Percentiles rank a stretch among this genome's conserved stretches.
Conservation (phyloP, 2,329 filamentous ascomycete genomes). For the Phyllosticta citriasiana region DNA sequence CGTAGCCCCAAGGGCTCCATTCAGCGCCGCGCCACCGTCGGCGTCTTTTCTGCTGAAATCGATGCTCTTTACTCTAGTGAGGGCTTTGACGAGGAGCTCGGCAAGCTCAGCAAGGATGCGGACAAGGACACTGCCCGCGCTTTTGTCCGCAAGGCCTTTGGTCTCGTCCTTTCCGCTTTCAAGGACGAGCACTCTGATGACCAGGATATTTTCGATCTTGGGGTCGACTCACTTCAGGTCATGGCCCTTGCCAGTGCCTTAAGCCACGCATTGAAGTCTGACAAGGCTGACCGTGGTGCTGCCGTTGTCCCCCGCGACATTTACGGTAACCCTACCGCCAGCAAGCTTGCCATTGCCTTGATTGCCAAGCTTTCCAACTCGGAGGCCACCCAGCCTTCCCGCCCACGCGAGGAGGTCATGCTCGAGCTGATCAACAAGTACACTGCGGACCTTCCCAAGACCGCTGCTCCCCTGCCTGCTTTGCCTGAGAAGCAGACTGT, state of each 20-base stretch:
- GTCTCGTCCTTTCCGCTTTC: conserved; percentile 9
- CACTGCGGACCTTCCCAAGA: conserved; percentile 14
- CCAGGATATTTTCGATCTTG: conserved; percentile 24
- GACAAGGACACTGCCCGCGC: conserved; percentile 9
- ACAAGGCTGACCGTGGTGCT: conserved; percentile 10
- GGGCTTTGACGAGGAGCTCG: conserved; percentile 9
- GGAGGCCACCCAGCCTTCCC: not conserved
- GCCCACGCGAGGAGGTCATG: conserved; percentile 17
- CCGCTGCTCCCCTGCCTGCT: not conserved
- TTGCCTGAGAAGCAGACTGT: conserved; percentile 7
- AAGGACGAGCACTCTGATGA: conserved; percentile 13
- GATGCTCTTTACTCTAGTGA: conserved; percentile 32
- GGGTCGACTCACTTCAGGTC: conserved; percentile 26
- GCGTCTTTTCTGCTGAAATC: conserved; percentile 36
- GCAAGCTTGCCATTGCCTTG: conserved; percentile 15
- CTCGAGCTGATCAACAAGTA: conserved; percentile 22
- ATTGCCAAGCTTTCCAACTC: conserved; percentile 10
- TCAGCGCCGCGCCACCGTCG: conserved; percentile 31
- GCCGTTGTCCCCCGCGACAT: conserved; percentile 21
- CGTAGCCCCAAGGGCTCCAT: conserved; percentile 39
- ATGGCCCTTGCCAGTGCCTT: conserved; percentile 16
- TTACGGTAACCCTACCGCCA: conserved; percentile 23
- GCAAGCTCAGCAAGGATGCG: not conserved
- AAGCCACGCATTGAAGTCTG: conserved; percentile 12
- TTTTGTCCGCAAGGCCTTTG: conserved; percentile 13